phyloP scores from a whole-genome alignment of 495 filamentous ascomycete species.

The Penicillium paradoxum region DNA sequence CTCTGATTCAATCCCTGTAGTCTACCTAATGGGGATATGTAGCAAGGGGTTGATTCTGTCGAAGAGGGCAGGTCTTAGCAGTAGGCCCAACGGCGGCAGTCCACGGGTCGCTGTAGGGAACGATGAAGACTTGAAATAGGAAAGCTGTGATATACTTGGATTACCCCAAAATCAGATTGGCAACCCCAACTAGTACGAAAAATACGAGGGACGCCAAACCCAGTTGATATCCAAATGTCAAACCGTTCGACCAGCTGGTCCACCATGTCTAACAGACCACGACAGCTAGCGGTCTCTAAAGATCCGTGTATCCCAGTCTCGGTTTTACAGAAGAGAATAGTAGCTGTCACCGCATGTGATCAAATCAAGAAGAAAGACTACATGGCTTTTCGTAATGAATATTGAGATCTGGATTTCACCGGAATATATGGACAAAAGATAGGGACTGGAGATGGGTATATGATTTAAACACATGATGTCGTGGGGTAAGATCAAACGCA shows the following conservation, averaged over 20 bases:
- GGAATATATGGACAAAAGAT: constrained; percentile 2
- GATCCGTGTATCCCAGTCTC: no score
- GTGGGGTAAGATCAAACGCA: constrained; percentile 24
- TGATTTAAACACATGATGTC: constrained; percentile 23
- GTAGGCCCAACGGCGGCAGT: background rate
- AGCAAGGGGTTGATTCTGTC: no score
- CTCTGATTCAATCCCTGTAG: background rate
- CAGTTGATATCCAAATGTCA: background rate
- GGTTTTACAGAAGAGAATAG: no score
- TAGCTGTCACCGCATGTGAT: no score
- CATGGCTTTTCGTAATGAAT: background rate
- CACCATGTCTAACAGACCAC: no score
- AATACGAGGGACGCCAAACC: background rate
- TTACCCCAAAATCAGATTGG: no score
- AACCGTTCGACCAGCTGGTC: background rate
- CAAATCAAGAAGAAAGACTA: background rate
- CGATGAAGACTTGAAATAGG: background rate
- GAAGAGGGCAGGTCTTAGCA: background rate
- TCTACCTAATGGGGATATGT: no score
- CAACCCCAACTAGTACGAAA: no score
- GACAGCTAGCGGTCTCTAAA: no score
- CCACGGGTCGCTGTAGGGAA: no score
- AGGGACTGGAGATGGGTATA: constrained; percentile 23
- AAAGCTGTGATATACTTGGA: no score
- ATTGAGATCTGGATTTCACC: constrained; percentile 1